Evolutionary conservation across 495 filamentous ascomycete species (phyloP).

Genomic region (Lentithecium fluviatile): DNA sequence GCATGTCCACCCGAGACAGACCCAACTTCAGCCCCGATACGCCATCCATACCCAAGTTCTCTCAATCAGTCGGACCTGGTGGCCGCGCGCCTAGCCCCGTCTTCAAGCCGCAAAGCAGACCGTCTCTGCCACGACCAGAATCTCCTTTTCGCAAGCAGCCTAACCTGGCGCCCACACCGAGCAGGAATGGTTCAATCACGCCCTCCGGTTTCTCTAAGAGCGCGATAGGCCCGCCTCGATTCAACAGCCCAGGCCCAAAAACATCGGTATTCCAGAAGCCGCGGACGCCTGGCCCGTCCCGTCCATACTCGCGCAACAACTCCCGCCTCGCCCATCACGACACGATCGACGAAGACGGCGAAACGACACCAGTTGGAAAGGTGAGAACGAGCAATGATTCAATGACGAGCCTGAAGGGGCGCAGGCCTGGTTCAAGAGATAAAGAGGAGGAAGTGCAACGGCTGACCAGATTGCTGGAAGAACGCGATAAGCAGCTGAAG

Average conservation of each 20-base stretch:
- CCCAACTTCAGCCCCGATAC: constrained; percentile 62
- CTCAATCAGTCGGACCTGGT: constrained; percentile 81
- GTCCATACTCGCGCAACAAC: constrained; percentile 45
- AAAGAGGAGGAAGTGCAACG: constrained; percentile 65
- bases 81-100: constrained; percentile 64
- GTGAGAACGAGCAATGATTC: constrained; percentile 51
- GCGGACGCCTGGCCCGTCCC: constrained; percentile 30
- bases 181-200: constrained; percentile 30
- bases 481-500: constrained; percentile 80
- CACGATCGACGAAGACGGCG: constrained; percentile 44
- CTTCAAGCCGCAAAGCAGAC: constrained; percentile 66
- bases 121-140: constrained; percentile 82
- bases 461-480: constrained; percentile 68
- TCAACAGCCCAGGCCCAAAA: constrained; percentile 64
- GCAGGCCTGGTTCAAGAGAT: constrained; percentile 53
- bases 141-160: constrained; percentile 68
- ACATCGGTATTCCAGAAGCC: constrained; percentile 57
- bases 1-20: constrained; percentile 41
- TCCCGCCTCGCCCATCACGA: constrained; percentile 42
- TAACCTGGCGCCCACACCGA: constrained; percentile 54
- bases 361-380: constrained; percentile 58
- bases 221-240: constrained; percentile 47
- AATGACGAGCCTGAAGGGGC: constrained; percentile 46
- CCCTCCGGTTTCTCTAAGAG: constrained; percentile 43
- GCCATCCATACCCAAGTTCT: constrained; percentile 65